phyloP scores from a whole-genome alignment of 1,284 basidiomycete genomes.

The Ganoderma leucocontextum region DNA sequence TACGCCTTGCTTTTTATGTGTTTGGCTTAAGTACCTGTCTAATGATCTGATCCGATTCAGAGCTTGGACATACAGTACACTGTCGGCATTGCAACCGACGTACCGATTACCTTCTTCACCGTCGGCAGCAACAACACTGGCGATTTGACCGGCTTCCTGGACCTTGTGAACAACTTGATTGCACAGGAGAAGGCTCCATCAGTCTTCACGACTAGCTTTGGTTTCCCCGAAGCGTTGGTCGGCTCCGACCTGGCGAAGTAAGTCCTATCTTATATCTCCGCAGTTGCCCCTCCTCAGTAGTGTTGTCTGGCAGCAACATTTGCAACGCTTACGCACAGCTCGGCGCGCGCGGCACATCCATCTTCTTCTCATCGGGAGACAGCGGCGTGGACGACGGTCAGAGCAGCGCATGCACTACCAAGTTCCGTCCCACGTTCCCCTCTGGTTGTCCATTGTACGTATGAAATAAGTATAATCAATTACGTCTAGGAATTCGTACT shows the following conservation, averaged over 20 bases:
- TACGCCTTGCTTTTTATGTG: conserved; percentile 14
- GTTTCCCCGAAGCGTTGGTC: conserved; percentile 57
- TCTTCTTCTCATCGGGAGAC: conserved; percentile 73
- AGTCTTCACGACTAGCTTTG: conserved; percentile 53
- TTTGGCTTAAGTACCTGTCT: background rate
- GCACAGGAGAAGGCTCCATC: conserved; percentile 41
- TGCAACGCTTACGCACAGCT: conserved; percentile 71
- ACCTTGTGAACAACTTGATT: conserved; percentile 44
- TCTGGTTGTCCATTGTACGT: conserved; percentile 49
- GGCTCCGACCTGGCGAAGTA: conserved; percentile 64
- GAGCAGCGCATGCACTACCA: conserved; percentile 57
- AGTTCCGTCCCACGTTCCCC: conserved; percentile 71
- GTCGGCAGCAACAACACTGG: conserved; percentile 33
- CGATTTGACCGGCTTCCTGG: conserved; percentile 38
- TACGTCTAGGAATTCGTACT: background rate
- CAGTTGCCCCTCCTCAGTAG: background rate
- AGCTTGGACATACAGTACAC: conserved; percentile 75
- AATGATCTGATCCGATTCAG: background rate
- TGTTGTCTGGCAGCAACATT: conserved; percentile 40
- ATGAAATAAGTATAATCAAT: background rate
- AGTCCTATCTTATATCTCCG: background rate
- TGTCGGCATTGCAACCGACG: conserved; percentile 64
- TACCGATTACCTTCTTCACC: conserved; percentile 32
- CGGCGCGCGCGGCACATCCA: conserved; percentile 65
- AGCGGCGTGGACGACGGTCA: conserved; percentile 65